Conservation (phyloP, 139 green algal species). For the Coelastrella sp. region DNA sequence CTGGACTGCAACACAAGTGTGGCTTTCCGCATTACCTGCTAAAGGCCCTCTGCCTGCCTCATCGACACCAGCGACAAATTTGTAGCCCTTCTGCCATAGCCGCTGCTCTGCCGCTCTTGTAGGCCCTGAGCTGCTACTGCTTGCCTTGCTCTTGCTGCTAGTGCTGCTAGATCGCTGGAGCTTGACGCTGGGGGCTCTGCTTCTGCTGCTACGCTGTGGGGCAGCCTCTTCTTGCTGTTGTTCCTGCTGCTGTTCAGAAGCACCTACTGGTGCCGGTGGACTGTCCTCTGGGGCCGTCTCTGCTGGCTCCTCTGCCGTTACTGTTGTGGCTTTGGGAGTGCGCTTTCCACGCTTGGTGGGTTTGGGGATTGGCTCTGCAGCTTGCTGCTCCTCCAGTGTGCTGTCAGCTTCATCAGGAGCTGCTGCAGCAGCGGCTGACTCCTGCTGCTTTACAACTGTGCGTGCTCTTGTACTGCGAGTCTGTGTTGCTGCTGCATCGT, state of each 20-base stretch:
- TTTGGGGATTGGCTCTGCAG: background rate
- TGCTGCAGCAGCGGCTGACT: background rate
- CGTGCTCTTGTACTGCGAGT: background rate
- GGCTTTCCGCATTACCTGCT: no score
- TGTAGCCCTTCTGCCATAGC: constrained; percentile 71
- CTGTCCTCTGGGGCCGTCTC: no score
- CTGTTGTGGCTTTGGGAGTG: background rate
- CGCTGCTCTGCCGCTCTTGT: constrained; percentile 48
- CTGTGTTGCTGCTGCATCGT: background rate
- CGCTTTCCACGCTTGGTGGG: background rate
- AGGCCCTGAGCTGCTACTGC: constrained; percentile 14
- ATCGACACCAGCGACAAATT: constrained; percentile 80
- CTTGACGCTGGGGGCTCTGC: no score
- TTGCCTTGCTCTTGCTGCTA: background rate
- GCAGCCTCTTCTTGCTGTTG: no score
- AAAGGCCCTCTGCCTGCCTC: constrained; percentile 92
- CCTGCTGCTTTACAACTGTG: background rate
- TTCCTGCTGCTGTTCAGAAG: no score
- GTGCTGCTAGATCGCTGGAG: background rate
- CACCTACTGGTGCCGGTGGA: no score
- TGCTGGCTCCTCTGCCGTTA: background rate
- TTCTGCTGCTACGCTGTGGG: no score
- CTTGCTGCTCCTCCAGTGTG: background rate
- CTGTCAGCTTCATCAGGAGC: background rate
- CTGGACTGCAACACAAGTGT: no score